phyloP scores from a whole-genome alignment of 2,329 filamentous ascomycete genomes.

The Endothia cerciana region DNA sequence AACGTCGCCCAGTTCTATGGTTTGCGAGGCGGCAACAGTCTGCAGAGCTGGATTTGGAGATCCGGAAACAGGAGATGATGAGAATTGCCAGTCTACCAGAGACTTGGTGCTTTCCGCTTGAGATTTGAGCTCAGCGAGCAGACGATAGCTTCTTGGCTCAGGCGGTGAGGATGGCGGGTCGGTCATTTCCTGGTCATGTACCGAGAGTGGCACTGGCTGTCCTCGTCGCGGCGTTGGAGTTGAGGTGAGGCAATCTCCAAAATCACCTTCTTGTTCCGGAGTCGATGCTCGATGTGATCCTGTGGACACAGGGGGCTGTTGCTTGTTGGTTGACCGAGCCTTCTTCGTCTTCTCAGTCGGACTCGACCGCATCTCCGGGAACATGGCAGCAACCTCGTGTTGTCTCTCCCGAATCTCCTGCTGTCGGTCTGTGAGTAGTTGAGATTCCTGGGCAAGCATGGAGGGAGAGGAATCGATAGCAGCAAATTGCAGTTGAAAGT shows the following conservation, averaged over 20 bases:
- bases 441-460: conserved; percentile 62
- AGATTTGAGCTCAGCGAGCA: conserved; percentile 56
- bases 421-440: conserved; percentile 78
- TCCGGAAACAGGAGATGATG: conserved; percentile 58
- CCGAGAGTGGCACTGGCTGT: conserved; percentile 51
- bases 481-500: conserved; percentile 81
- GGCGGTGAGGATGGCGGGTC: conserved; percentile 64
- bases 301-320: conserved; percentile 4
- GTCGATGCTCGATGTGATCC: conserved; percentile 43
- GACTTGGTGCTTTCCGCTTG: conserved; percentile 47
- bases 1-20: conserved; percentile 31
- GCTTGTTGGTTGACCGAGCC: conserved; percentile 4
- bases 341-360: conserved; percentile 35
- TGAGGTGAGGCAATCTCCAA: conserved; percentile 59
- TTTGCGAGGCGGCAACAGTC: conserved; percentile 31
- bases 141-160: conserved; percentile 55
- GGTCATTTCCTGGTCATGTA: conserved; percentile 51
- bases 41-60: conserved; percentile 49
- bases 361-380: conserved; percentile 68
- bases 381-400: conserved; percentile 66
- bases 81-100: conserved; percentile 55
- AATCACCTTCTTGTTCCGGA: conserved; percentile 49
- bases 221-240: conserved; percentile 65
- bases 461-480: conserved; percentile 65
- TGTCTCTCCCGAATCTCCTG: conserved; percentile 78